Conservation (phyloP, 805 yeast genomes). For the Hanseniaspora nectarophila region DNA sequence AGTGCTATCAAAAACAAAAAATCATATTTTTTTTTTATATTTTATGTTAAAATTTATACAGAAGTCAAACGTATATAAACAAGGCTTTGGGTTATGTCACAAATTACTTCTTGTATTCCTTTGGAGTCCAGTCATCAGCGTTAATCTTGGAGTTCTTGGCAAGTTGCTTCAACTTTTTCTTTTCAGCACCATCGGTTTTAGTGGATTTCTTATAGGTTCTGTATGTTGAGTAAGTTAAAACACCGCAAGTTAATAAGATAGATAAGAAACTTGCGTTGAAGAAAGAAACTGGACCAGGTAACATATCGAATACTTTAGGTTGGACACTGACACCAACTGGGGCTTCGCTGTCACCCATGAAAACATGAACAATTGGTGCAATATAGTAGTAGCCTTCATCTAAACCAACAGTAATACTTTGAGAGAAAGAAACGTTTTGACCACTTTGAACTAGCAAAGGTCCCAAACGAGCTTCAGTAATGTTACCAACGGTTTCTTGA, state of each 20-base stretch:
- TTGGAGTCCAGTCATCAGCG: constrained; percentile 22
- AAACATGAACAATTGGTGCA: constrained; percentile 48
- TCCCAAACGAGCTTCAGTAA: constrained; percentile 54
- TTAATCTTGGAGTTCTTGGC: constrained; percentile 16
- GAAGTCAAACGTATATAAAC: neutral
- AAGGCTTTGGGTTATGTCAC: neutral
- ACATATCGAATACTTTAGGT: constrained; percentile 45
- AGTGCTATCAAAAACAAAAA: too few species aligned
- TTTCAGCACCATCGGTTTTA: constrained; percentile 13
- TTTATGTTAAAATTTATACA: too few species aligned
- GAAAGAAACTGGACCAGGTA: constrained; percentile 54
- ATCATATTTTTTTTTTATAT: too few species aligned
- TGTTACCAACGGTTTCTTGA: constrained; percentile 43
- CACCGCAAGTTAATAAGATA: constrained; percentile 43
- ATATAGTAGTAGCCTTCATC: constrained; percentile 46
- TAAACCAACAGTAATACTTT: constrained; percentile 48
- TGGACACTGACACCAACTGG: constrained; percentile 42
- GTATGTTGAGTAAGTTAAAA: constrained; percentile 38
- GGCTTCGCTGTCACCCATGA: constrained; percentile 26
- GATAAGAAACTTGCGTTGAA: constrained; percentile 63
- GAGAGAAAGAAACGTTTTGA: constrained; percentile 40
- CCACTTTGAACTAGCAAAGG: constrained; percentile 45
- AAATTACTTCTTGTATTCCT: constrained; percentile 16
- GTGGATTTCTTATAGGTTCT: constrained; percentile 28
- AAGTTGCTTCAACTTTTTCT: constrained; percentile 29